Base-by-base conservation (phyloP, 2,329 filamentous ascomycete species). In the Pseudogymnoascus sp. region DNA sequence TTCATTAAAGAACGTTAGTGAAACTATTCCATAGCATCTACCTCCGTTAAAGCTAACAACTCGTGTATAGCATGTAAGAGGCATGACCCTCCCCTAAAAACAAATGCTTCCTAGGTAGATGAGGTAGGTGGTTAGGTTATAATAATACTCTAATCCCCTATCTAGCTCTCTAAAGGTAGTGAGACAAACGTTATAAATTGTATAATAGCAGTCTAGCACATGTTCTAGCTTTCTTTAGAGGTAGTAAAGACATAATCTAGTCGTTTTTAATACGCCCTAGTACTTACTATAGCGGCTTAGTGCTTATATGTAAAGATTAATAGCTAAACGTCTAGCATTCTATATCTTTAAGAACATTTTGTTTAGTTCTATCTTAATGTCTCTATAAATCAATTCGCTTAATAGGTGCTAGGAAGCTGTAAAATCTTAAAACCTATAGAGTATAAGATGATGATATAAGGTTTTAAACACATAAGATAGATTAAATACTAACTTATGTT, bases 41-140 rank as follows among this genome's bases (percentile, higher is more conserved):
- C 74, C 74, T 11, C 74, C 74, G 68, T 78, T 74, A 64, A 78
- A 69, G 63, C 71, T 71, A 8, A 77, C 64, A 17, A 77, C 65
- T 36, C 74, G 63, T 11, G 74, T 64, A 13, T 72, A 68, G 28
- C 72, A 69, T 5, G 74, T 76, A 10, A 69, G 68, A 10, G 74
- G 75, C 10, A 75, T 67, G 4, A 76, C 64, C 15, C 65, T 68
- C 17, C 71, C 68, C 9, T 64, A 42, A 28, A 71, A 62, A 11
- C 53, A 60, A 26, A 62, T 63, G 7, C 64, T 21, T 13, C 35
- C 63, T 42, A 68, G 64, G 63, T 71, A 77, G 13, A 74, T 66
- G 3, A 72, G 61, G 66, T 69, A 77, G n/a, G 26, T n/a, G 28
- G 60, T 57, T 6, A 76, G 31, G 6, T 64, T 17, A 62, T 70